Base-by-base conservation (phyloP, 192 early-diverging fungal genomes). In the Backusella westeae region DNA sequence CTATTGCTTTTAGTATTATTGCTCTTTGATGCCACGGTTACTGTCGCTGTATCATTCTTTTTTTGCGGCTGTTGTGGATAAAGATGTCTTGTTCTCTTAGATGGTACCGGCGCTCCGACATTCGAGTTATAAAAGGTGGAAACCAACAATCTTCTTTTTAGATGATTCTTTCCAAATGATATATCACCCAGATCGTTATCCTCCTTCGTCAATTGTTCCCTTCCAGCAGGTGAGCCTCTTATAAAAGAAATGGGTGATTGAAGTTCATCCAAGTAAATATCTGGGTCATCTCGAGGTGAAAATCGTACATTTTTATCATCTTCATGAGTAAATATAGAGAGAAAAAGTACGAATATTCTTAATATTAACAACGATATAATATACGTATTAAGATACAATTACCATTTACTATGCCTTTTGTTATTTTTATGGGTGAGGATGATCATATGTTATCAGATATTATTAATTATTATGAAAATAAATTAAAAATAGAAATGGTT, bases 231-330 rank as follows among this genome's bases (percentile, higher is more conserved):
- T 12, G 41, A 42, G 19, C 70, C 70, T 49, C 70, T n/a, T 15
- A 71, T 17, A 71, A 49, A 71, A 15, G 70, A 71, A 29, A 71
- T 44, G 4, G 70, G 70, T 21, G 41, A 26, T 23, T 44, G 26
- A 8, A 71, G 42, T n/a, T 71, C 70, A 29, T 71, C 70, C 29
- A 71, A 42, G 44, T 71, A 71, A 49, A 71, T 71, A 71, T 46
- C 70, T 32, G 70, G 35, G 49, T 71, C 70, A 6, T 26, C 14
- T 49, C 70, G 21, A 26, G 70, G 70, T 23, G 39, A 71, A 44
- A 71, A 71, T 17, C 17, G 35, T 68, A n/a, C 67, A 68, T 8
- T 36, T 68, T 68, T 68, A 68, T 68, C 67, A 68, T 34, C 67
- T 68, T 68, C n/a, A 34, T 68, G 19, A n/a, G 19, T 49, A 5